phyloP scores from a whole-genome alignment of 2,329 filamentous ascomycete species.

The Xylariaceae sp. region DNA sequence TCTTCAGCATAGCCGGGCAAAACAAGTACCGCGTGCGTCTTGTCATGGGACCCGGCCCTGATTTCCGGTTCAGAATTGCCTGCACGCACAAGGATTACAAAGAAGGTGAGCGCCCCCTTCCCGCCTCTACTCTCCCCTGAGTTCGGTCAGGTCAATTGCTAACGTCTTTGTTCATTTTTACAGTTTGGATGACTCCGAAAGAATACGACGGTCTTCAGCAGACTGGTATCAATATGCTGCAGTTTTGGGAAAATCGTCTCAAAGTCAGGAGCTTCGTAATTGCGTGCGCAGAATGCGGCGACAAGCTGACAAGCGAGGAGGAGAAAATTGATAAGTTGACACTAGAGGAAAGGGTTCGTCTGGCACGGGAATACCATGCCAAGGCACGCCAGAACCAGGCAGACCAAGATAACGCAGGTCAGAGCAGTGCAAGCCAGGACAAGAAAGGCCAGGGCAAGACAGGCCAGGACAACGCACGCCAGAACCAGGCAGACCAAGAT shows the following conservation, averaged over 20 bases:
- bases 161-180: neutral
- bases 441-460: too few species aligned
- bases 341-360: too few species aligned
- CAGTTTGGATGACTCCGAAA: conserved; percentile 10
- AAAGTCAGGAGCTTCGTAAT: too few species aligned
- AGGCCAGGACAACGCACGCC: too few species aligned
- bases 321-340: too few species aligned
- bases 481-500: too few species aligned
- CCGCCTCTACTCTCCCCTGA: neutral
- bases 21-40: conserved; percentile 2
- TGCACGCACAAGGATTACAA: neutral
- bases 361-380: too few species aligned
- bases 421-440: too few species aligned
- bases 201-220: conserved; percentile 14
- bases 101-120: neutral
- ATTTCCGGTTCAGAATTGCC: neutral
- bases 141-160: neutral
- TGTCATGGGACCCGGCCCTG: neutral
- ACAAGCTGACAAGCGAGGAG: too few species aligned
- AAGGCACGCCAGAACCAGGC: too few species aligned
- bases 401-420: too few species aligned
- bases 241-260: neutral
- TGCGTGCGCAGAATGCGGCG: too few species aligned
- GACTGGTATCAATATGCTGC: conserved; percentile 1
- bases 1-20: neutral